Evolutionary conservation across 2,329 filamentous ascomycete genomes (phyloP).

Genomic region (Periconia macrospinosa): DNA sequence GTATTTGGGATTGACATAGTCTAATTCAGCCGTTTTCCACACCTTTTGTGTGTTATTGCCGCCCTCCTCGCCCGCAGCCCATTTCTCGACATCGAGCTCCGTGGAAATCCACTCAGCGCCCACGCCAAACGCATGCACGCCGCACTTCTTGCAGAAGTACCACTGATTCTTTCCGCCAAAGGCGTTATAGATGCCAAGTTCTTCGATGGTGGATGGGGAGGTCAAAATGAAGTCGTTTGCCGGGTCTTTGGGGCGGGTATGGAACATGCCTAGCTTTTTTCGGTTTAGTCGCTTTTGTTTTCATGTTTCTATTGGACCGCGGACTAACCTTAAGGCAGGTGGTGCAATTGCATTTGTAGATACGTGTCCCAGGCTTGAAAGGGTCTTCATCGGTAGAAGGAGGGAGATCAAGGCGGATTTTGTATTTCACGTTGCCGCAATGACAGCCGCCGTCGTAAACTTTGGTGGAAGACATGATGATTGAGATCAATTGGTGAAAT

Average conservation of each 20-base stretch:
- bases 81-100: constrained; percentile 23
- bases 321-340: constrained; percentile 49
- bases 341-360: constrained; percentile 54
- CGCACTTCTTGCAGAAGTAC: constrained; percentile 54
- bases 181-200: constrained; percentile 48
- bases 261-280: constrained; percentile 45
- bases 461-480: constrained; percentile 23
- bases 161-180: constrained; percentile 39
- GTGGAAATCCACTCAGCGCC: constrained; percentile 24
- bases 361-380: constrained; percentile 18
- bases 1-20: constrained; percentile 6
- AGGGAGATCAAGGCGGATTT: constrained; percentile 49
- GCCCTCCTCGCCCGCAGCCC: constrained; percentile 15
- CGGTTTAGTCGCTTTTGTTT: background rate
- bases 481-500: background rate
- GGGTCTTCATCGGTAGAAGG: constrained; percentile 15
- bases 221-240: constrained; percentile 52
- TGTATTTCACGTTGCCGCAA: constrained; percentile 50
- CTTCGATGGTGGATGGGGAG: constrained; percentile 39
- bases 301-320: background rate
- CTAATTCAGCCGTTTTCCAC: constrained; percentile 20
- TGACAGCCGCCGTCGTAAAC: constrained; percentile 50
- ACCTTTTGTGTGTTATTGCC: constrained; percentile 22
- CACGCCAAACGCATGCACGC: constrained; percentile 49
- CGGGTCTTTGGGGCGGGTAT: constrained; percentile 44